phyloP scores from a whole-genome alignment of 2,329 filamentous ascomycete species.

The Leptographium lundbergii region DNA sequence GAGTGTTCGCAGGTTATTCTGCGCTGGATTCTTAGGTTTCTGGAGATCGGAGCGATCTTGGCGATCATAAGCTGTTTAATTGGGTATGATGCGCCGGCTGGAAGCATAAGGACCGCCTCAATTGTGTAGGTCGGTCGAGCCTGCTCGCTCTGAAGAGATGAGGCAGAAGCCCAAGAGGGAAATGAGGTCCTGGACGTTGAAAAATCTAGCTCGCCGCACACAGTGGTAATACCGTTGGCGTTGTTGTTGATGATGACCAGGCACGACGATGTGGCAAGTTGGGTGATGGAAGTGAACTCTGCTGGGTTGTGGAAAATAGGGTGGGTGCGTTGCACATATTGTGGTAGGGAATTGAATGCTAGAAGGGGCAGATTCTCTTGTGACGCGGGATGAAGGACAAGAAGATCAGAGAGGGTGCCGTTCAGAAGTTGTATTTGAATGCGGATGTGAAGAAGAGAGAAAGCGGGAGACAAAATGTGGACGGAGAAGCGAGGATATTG shows the following conservation, averaged over 20 bases:
- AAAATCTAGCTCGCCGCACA: background rate
- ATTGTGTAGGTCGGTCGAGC: background rate
- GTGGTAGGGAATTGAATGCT: constrained; percentile 3
- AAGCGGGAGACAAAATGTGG: background rate
- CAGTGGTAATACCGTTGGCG: background rate
- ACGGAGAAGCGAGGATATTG: background rate
- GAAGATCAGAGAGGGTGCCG: background rate
- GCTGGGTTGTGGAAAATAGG: constrained; percentile 6
- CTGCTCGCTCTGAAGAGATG: background rate
- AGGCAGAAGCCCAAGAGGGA: background rate
- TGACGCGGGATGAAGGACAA: background rate
- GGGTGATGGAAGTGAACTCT: background rate
- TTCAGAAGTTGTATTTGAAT: background rate
- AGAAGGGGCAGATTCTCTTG: background rate
- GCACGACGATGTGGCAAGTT: background rate
- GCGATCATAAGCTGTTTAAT: background rate
- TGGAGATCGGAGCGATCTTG: background rate
- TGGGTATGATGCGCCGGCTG: background rate
- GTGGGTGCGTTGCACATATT: constrained; percentile 16
- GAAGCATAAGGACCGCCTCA: constrained; percentile 1
- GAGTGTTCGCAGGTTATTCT: background rate
- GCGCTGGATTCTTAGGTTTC: background rate
- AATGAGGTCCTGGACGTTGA: background rate
- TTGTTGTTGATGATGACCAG: background rate
- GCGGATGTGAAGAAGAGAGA: background rate